Evolutionary conservation across 2,329 filamentous ascomycete genomes (phyloP).

Genomic region (Aspergillus pseudotamarii): DNA sequence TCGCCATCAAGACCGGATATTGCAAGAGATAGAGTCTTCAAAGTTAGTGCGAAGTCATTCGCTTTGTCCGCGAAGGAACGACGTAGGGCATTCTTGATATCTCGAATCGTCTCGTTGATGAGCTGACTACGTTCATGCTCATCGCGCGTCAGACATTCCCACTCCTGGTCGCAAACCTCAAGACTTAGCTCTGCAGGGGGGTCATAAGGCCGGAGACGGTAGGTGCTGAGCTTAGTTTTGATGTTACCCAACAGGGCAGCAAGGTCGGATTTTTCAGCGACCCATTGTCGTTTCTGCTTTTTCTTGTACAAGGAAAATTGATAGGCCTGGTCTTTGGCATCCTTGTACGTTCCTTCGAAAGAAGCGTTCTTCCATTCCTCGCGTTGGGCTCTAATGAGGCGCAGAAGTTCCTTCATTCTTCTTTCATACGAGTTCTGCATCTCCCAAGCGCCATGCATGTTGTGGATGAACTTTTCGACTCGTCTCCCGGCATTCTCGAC

Average conservation of each 20-base stretch:
- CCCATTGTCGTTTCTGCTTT: slow-evolving; percentile 90
- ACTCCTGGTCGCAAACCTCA: slow-evolving; percentile 80
- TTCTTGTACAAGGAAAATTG: slow-evolving; percentile 89
- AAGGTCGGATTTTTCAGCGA: slow-evolving; percentile 95
- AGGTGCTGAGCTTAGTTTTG: slow-evolving; percentile 97
- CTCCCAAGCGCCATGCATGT: slow-evolving; percentile 99
- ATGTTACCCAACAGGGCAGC: slow-evolving; percentile 94
- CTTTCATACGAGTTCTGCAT: slow-evolving; percentile 97
- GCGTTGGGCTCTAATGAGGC: slow-evolving; percentile 72
- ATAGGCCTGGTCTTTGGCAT: slow-evolving; percentile 83
- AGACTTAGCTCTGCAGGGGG: slow-evolving; percentile 82
- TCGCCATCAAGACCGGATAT: slow-evolving; percentile 98
- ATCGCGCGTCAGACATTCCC: slow-evolving; percentile 75
- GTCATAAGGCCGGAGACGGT: slow-evolving; percentile 86
- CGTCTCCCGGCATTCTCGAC: slow-evolving; percentile 95
- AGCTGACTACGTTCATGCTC: slow-evolving; percentile 88
- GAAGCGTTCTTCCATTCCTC: slow-evolving; percentile 75
- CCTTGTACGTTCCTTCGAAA: slow-evolving; percentile 88
- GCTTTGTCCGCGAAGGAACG: slow-evolving; percentile 96
- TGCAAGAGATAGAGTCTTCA: slow-evolving; percentile 92
- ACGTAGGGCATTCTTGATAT: slow-evolving; percentile 95
- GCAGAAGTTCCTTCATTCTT: slow-evolving; percentile 81
- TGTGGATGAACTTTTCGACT: slow-evolving; percentile 97
- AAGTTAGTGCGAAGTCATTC: slow-evolving; percentile 92
- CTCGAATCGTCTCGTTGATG: slow-evolving; percentile 97